These are phyloP conservation scores for Ophiostoma sp. DNA, from an alignment of 2,329 filamentous ascomycete genomes.

Conservation along the genomic window DNA sequence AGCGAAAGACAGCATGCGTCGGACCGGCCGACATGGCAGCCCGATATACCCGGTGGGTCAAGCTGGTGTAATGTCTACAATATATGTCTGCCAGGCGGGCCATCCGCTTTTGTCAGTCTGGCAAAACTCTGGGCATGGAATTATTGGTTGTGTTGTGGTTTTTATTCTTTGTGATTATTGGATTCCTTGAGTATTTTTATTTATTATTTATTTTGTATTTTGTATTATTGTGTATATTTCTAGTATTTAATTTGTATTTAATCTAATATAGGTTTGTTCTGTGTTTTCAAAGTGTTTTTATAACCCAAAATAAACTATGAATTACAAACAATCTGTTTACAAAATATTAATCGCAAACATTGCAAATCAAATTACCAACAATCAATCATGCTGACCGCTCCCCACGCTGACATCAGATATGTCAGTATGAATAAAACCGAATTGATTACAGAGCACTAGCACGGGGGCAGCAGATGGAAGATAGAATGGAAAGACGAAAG, in stretches of 20 bases:
- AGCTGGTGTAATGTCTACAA: too few species aligned
- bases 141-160: neutral
- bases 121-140: slow-evolving; percentile 1
- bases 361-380: neutral
- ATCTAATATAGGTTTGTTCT: neutral
- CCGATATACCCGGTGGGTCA: slow-evolving; percentile 1
- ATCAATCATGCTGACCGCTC: neutral
- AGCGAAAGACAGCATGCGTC: neutral
- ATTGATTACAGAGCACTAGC: neutral
- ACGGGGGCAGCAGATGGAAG: neutral
- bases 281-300: too few species aligned
- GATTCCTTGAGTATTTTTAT: neutral
- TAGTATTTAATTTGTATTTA: too few species aligned
- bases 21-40: neutral
- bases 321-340: too few species aligned
- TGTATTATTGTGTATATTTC: neutral
- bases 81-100: neutral
- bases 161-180: neutral
- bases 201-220: neutral
- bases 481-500: neutral
- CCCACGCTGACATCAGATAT: neutral
- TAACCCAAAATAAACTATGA: too few species aligned
- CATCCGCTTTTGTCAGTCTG: slow-evolving; percentile 3
- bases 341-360: neutral
- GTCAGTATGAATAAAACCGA: too few species aligned